Conservation (phyloP, 768 basidiomycete species). For the Termitomyces sp. region DNA sequence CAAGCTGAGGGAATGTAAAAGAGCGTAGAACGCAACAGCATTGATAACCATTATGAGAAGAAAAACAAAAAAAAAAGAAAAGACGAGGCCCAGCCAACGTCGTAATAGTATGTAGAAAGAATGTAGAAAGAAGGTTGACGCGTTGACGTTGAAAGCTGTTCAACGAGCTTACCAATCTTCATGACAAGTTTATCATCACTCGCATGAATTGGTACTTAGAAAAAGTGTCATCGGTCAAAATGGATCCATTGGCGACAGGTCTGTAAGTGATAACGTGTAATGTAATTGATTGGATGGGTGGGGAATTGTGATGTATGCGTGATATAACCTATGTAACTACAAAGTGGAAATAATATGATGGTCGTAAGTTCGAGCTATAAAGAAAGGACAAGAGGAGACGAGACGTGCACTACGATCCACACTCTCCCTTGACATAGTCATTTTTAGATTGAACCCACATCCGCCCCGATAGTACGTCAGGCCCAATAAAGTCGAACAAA, state of each 20-base stretch:
- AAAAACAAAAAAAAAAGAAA: slow-evolving; percentile 1
- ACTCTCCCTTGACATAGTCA: slow-evolving; percentile 25
- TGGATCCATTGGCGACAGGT: neutral
- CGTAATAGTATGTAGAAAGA: slow-evolving; percentile 6
- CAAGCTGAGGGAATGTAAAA: slow-evolving; percentile 29
- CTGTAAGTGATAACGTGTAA: slow-evolving; percentile 21
- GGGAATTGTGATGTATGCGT: slow-evolving; percentile 38
- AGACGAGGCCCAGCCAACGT: slow-evolving; percentile 19
- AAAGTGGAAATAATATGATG: slow-evolving; percentile 25
- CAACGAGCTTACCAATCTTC: slow-evolving; percentile 1
- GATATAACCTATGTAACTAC: slow-evolving; percentile 20
- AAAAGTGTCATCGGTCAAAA: no score
- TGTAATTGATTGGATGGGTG: slow-evolving; percentile 22
- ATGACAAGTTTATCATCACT: neutral
- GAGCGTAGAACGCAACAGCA: slow-evolving; percentile 19
- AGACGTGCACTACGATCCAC: slow-evolving; percentile 48
- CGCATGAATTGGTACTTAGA: neutral
- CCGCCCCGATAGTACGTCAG: slow-evolving; percentile 2
- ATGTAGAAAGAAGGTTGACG: neutral
- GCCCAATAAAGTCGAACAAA: neutral
- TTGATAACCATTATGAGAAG: slow-evolving; percentile 19
- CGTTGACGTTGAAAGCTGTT: neutral
- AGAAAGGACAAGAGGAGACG: slow-evolving; percentile 24
- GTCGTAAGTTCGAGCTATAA: slow-evolving; percentile 18
- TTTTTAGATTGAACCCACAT: slow-evolving; percentile 16